Conservation (phyloP, 306 rosid species). For the Alnus rubra region DNA sequence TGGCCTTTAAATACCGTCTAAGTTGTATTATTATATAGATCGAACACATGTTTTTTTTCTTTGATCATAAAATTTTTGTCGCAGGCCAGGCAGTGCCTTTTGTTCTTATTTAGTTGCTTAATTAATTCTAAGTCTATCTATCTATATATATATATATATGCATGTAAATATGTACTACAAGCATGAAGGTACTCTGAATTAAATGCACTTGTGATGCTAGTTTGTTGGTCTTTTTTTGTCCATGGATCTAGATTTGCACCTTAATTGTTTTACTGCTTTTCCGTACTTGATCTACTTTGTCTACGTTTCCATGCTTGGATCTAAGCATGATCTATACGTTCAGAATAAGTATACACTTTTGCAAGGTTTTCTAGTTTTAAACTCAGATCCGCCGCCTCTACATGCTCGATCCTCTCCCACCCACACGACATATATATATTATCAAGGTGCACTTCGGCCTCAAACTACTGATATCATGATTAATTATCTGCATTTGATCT, state of each 20-base stretch:
- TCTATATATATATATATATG: not conserved
- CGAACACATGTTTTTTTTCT: not conserved
- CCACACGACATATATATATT: not conserved
- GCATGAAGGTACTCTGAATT: not conserved
- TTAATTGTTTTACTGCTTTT: not conserved
- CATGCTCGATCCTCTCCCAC: not conserved
- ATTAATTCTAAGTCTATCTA: not conserved
- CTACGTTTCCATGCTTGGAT: not conserved
- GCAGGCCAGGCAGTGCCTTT: not conserved
- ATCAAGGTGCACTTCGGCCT: not conserved
- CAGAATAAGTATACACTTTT: not conserved
- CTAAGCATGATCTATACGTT: not conserved
- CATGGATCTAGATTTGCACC: not conserved
- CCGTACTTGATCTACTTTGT: not conserved
- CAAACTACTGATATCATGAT: not conserved
- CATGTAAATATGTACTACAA: not conserved
- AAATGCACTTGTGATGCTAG: not conserved
- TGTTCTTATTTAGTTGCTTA: not conserved
- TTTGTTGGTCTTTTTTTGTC: not conserved
- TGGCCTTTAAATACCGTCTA: not conserved
- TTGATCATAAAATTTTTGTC: not conserved
- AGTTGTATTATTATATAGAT: no score
- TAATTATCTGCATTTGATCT: not conserved
- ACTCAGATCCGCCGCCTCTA: not conserved
- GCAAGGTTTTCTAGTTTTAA: constrained; percentile 1